Evolutionary conservation across 164 flowering plant species (phyloP), one percentile per base, ranked within the genome.

Genomic region (Umbellularia californica): DNA sequence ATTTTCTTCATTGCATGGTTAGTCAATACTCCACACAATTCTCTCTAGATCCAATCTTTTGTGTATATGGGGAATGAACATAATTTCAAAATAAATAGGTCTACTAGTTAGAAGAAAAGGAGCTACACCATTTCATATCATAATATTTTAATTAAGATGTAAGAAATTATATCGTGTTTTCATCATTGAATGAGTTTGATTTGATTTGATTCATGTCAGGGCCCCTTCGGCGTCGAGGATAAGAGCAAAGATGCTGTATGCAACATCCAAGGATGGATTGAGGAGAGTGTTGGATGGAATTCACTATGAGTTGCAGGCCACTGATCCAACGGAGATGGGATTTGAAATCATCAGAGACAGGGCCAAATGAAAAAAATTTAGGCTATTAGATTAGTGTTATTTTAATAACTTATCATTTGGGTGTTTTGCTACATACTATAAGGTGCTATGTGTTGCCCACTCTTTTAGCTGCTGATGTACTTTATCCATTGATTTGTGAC

Each of bases 1-100:
- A 93, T 89, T 88, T 95, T 95, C 91, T 95, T 95, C 89, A 95
- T 95, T 66, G 94, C 97, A 23, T 92, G 99, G 99, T 95, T 30
- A 17, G 88, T 77, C 17, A 20, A 14, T 14, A 19, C 60, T 55
- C n/a, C 7, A 17, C 60, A 41, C 47, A 41, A 41, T 41, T 9
- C 15, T 17, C 6, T 66, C 35, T 65, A 24, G 17, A 23, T 41
- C 23, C 72, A 19, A 22, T 69, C 33, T 30, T 19, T 68, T 51
- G n/a, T 58, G 5, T 25, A 50, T 20, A 63, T 11, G 25, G 62
- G 9, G 15, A 41, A 7, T 41, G 47, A 41, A 41, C 47, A 41
- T 41, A 7, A 41, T 9, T 7, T 41, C 10, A 5, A 41, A 41
- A 41, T 1, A 9, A 41, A 5, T 41, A 41, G 11, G 47, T 41